A percentile compares a stretch with the other conserved stretches of the same genome.
Conservation (phyloP, 2,329 filamentous ascomycete species). For the Akanthomyces dipterigenus region DNA sequence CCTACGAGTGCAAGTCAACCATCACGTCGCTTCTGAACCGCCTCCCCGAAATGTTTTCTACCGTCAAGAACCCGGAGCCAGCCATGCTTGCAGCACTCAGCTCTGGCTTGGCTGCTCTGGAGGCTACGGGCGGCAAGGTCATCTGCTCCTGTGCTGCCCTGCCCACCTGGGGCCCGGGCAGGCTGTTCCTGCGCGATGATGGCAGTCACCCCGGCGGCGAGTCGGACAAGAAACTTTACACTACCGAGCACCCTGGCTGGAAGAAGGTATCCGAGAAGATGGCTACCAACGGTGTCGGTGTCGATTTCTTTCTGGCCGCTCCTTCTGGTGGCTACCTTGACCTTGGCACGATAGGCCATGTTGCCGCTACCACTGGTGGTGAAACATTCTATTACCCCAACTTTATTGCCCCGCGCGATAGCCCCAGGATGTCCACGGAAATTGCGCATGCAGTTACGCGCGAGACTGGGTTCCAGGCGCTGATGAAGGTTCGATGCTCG, state of each 20-base stretch:
- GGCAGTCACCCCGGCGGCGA: conserved; percentile 81
- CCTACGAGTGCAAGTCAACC: conserved; percentile 78
- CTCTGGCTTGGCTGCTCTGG: conserved; percentile 74
- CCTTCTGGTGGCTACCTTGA: conserved; percentile 88
- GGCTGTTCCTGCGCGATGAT: conserved; percentile 80
- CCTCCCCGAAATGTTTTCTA: conserved; percentile 79
- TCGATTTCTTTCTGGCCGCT: conserved; percentile 91
- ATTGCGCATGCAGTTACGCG: conserved; percentile 79
- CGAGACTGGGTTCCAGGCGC: conserved; percentile 88
- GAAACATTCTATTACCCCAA: conserved; percentile 97
- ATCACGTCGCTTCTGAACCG: conserved; percentile 81
- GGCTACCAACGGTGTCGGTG: conserved; percentile 77
- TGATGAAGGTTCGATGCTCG: conserved; percentile 98
- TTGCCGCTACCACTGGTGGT: conserved; percentile 83
- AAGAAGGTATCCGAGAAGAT: conserved; percentile 81
- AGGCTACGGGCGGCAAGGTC: conserved; percentile 85
- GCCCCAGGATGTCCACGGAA: conserved; percentile 75
- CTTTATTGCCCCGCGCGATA: conserved; percentile 82
- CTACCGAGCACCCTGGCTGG: conserved; percentile 83
- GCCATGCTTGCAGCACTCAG: conserved; percentile 79
- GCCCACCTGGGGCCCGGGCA: conserved; percentile 85
- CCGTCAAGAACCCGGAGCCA: conserved; percentile 84
- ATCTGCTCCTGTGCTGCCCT: conserved; percentile 81
- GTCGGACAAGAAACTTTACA: conserved; percentile 84
- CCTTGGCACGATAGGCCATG: conserved; percentile 83